Evolutionary conservation across 140 eudicot genomes (phyloP).

Genomic region (Ambrosia hybrid): DNA sequence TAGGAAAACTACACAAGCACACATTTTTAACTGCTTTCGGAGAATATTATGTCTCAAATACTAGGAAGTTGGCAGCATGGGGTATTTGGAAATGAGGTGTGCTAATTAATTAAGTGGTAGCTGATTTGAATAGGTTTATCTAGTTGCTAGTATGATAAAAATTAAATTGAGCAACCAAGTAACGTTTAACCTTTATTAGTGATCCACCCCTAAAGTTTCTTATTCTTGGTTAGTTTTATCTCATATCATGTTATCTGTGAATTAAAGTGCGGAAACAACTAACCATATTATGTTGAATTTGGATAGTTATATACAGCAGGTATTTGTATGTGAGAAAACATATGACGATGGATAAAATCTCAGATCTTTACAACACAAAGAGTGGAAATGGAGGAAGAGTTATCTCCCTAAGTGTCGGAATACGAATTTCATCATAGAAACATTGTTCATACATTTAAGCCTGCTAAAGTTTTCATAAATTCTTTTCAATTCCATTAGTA

Average conservation of each 20-base stretch:
- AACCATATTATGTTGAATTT: not conserved
- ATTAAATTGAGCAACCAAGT: too few relatives aligned
- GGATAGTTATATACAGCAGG: conserved; percentile 8
- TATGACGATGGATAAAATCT: conserved; percentile 6
- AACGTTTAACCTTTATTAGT: not conserved
- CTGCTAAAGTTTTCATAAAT: too few relatives aligned
- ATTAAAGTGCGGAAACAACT: conserved; percentile 1
- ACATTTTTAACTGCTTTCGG: not conserved
- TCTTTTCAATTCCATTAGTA: too few relatives aligned
- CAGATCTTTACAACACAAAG: conserved; percentile 7
- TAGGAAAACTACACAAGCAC: not conserved
- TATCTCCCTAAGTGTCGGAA: not conserved
- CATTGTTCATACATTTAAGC: not conserved
- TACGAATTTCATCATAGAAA: not conserved
- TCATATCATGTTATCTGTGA: not conserved
- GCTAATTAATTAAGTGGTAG: too few relatives aligned
- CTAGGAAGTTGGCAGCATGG: too few relatives aligned
- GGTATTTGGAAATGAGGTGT: not conserved
- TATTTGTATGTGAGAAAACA: not conserved
- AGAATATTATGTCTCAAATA: too few relatives aligned
- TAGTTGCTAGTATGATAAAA: too few relatives aligned
- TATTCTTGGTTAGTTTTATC: not conserved
- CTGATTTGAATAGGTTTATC: too few relatives aligned
- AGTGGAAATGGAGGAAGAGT: not conserved
- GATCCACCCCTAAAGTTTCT: not conserved